Conservation (phyloP, 169 alveolate genomes). For the Theileria annulata region DNA sequence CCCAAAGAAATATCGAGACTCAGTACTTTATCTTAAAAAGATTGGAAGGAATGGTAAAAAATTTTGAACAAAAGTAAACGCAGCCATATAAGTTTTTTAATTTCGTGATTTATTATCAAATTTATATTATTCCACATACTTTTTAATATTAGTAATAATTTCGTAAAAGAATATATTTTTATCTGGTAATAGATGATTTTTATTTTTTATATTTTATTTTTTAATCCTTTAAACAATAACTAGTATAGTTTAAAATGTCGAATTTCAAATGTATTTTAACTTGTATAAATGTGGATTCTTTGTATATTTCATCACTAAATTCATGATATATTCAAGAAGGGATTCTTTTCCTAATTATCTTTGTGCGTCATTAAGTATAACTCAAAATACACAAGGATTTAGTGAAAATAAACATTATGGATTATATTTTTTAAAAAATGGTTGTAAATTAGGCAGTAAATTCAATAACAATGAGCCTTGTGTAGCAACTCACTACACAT, state of each 20-base stretch:
- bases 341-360: not conserved
- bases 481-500: not conserved
- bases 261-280: conserved; percentile 12
- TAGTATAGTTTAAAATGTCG: not conserved
- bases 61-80: conserved; percentile 23
- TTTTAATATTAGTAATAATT: not conserved
- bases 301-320: not conserved
- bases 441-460: not conserved
- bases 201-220: not conserved
- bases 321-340: not conserved
- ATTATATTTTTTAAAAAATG: not conserved
- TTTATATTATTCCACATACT: not conserved
- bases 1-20: conserved; percentile 66
- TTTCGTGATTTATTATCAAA: not conserved
- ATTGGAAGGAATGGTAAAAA: conserved; percentile 57
- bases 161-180: not conserved
- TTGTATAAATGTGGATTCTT: not conserved
- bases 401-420: not conserved
- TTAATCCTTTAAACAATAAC: not conserved
- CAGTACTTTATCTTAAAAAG: conserved; percentile 64
- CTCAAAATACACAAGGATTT: not conserved
- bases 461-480: not conserved
- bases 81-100: not conserved
- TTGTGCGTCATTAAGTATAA: not conserved
- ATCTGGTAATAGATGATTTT: not conserved